These are phyloP conservation scores for Dactylella cylindrospora DNA, from an alignment of 2,329 filamentous ascomycete species.

Conservation along the genomic window DNA sequence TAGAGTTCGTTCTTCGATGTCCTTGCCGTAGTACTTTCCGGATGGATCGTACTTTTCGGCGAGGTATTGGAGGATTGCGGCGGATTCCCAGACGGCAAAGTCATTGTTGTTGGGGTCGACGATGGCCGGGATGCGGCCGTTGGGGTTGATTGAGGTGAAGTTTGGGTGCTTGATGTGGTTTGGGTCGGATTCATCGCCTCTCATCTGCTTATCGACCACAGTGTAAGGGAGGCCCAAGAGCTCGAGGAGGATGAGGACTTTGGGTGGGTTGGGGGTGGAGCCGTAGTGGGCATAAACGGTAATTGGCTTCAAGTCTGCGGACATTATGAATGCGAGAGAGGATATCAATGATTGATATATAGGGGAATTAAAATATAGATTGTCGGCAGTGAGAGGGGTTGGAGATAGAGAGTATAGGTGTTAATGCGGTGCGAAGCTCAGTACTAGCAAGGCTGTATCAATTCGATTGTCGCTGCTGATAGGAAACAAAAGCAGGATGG, in stretches of 20 bases:
- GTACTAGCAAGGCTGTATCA: neutral
- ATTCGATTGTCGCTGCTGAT: no score
- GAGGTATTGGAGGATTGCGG: slow-evolving; percentile 58
- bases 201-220: slow-evolving; percentile 13
- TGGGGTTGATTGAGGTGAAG: slow-evolving; percentile 51
- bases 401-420: neutral
- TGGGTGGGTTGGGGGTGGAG: slow-evolving; percentile 48
- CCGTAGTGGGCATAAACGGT: slow-evolving; percentile 44
- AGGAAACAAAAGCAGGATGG: no score
- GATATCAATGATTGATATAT: neutral
- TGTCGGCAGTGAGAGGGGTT: neutral
- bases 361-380: neutral
- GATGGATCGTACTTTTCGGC: slow-evolving; percentile 55
- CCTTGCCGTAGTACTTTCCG: slow-evolving; percentile 47
- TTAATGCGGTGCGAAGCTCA: neutral
- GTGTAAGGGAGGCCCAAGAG: slow-evolving; percentile 45
- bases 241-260: slow-evolving; percentile 47
- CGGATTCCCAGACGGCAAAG: slow-evolving; percentile 57
- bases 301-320: slow-evolving; percentile 42
- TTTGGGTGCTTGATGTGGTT: slow-evolving; percentile 50
- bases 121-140: slow-evolving; percentile 51
- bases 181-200: slow-evolving; percentile 23
- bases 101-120: slow-evolving; percentile 56
- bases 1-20: slow-evolving; percentile 50
- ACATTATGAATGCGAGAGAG: slow-evolving; percentile 12